Evolutionary conservation across 495 filamentous ascomycete genomes (phyloP), one percentile per base, ranked within the genome.

Genomic region (Lophiostoma macrostomum): DNA sequence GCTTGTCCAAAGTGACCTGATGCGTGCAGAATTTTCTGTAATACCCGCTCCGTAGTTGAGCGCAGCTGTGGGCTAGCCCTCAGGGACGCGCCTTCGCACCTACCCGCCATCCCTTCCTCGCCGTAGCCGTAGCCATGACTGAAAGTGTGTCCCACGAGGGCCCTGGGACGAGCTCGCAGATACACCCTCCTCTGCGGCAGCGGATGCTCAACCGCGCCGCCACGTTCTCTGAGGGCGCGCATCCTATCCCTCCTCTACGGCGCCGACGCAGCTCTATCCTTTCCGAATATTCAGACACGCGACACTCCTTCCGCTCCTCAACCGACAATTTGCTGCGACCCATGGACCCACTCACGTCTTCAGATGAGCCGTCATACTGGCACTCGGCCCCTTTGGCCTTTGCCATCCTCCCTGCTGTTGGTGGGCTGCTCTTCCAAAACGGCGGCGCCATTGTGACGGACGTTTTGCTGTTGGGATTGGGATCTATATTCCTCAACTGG

Each of bases 401-500:
- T 58, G 90, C 88, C 1, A 73, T 96, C 30, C 68, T 98, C 30
- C 93, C 93, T 0, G 90, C 91, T 0, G 56, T 95, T 13, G 91
- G 81, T 0, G 93, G 91, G 0, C 67, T 96, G 34, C 75, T 97
- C 47, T 93, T 95, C 65, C 76, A 84, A 39, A 86, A 95, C 71
- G 93, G 93, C 3, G 82, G 83, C 56, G 76, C 81, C 3, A 75
- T 96, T 48, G 78, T 90, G 29, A 96, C 91, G 1, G 93, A 98
- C 63, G 67, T 93, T 7, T 85, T 90, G 20, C 74, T 97, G 37
- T 70, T 98, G 23, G 78, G 77, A 4, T 63, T 98, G 41, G 85
- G 85, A 0, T 86, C 84, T 0, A 77, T 96, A 4, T 95, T 97
- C 59, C 74, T 98, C 44, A 91, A 97, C 67, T 96, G 90, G 91